phyloP scores from a whole-genome alignment of 352 stramenopile species.

The Aphanomyces cochlioides region DNA sequence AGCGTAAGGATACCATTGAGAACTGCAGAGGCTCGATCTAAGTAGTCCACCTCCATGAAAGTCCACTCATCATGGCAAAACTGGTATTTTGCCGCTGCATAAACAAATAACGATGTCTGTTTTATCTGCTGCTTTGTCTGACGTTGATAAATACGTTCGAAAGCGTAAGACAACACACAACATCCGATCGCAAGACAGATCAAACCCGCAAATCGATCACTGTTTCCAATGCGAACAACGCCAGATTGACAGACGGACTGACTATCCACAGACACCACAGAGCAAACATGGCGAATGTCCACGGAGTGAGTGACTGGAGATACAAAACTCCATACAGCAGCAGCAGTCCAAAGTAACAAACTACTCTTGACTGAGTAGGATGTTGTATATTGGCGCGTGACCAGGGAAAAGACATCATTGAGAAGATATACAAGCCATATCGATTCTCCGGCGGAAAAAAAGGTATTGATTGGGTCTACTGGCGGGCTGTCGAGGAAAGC shows the following conservation, averaged over 20 bases:
- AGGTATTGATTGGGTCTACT: constrained; percentile 1
- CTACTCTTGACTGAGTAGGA: not conserved
- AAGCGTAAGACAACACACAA: not conserved
- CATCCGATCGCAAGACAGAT: not conserved
- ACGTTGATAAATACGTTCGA: not conserved
- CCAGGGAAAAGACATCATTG: not conserved
- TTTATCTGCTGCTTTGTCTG: no score
- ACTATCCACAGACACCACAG: not conserved
- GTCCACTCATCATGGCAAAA: no score
- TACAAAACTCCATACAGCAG: constrained; percentile 6
- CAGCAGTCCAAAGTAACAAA: not conserved
- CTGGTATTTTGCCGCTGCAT: no score
- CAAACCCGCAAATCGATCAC: not conserved
- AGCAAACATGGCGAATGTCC: not conserved
- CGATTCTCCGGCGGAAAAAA: not conserved
- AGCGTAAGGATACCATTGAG: no score
- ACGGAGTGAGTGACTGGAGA: not conserved
- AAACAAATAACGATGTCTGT: no score
- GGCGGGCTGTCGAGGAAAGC: not conserved
- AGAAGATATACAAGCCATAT: constrained; percentile 9
- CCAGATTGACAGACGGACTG: constrained; percentile 4
- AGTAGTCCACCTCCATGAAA: no score
- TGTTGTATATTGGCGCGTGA: constrained; percentile 9
- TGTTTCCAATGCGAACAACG: not conserved
- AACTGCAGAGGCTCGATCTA: no score